These are phyloP conservation scores for Botrytis galanthina DNA, from an alignment of 2,329 filamentous ascomycete species.

Conservation along the genomic window DNA sequence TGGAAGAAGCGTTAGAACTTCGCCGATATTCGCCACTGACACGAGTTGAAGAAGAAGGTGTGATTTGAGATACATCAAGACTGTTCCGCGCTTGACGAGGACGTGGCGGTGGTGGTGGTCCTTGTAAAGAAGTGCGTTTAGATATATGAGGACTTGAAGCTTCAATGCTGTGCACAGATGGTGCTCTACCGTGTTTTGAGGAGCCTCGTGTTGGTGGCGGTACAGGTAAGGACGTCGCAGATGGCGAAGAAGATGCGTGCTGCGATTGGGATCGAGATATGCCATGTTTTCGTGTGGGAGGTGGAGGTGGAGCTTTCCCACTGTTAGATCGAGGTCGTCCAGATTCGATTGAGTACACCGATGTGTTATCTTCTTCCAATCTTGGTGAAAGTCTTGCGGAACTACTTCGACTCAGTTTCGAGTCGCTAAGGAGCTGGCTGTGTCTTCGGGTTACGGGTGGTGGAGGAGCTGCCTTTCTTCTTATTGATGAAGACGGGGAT, in stretches of 20 bases:
- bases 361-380: slow-evolving; percentile 34
- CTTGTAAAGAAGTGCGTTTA: slow-evolving; percentile 33
- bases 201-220: slow-evolving; percentile 42
- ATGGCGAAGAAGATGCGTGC: slow-evolving; percentile 31
- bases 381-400: slow-evolving; percentile 32
- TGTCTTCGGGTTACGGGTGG: slow-evolving; percentile 41
- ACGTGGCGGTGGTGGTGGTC: slow-evolving; percentile 42
- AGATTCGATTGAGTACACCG: slow-evolving; percentile 23
- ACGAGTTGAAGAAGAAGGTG: slow-evolving; percentile 26
- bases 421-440: slow-evolving; percentile 36
- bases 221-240: slow-evolving; percentile 40
- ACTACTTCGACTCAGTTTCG: slow-evolving; percentile 31
- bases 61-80: slow-evolving; percentile 27
- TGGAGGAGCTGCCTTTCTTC: slow-evolving; percentile 42
- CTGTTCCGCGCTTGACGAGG: slow-evolving; percentile 42
- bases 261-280: slow-evolving; percentile 31
- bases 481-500: slow-evolving; percentile 36
- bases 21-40: slow-evolving; percentile 33
- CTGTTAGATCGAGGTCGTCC: slow-evolving; percentile 26
- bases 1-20: slow-evolving; percentile 29
- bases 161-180: slow-evolving; percentile 34
- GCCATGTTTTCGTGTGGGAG: slow-evolving; percentile 36
- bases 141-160: slow-evolving; percentile 15
- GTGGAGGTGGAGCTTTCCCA: slow-evolving; percentile 36
- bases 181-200: slow-evolving; percentile 29